Evolutionary conservation across 768 basidiomycete genomes (phyloP).

Genomic region (Russula virescens): DNA sequence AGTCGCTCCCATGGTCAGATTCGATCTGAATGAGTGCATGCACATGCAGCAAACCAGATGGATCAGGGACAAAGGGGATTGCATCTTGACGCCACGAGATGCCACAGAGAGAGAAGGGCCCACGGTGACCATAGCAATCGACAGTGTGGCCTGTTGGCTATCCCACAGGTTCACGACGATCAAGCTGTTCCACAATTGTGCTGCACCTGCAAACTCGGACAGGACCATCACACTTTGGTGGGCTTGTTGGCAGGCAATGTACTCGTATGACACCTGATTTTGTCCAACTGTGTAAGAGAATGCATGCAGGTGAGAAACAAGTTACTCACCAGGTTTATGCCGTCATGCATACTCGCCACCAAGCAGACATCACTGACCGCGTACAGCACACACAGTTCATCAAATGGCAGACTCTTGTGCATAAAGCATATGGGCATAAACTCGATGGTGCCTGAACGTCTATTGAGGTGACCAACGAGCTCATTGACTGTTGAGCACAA

Average conservation of each 20-base stretch:
- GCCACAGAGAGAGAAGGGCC: too few relatives aligned
- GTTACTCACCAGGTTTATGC: conserved; percentile 92
- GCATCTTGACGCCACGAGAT: too few relatives aligned
- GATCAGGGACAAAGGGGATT: too few relatives aligned
- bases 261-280: conserved; percentile 91
- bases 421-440: conserved; percentile 99
- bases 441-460: conserved; percentile 97
- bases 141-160: conserved; percentile 94
- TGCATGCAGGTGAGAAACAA: conserved; percentile 29
- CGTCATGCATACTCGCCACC: conserved; percentile 91
- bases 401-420: conserved; percentile 91
- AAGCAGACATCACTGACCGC: conserved; percentile 95
- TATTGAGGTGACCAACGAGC: conserved; percentile 96
- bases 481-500: conserved; percentile 94
- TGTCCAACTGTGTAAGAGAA: conserved; percentile 6
- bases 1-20: too few relatives aligned
- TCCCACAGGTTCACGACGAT: conserved; percentile 99
- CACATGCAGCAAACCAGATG: too few relatives aligned
- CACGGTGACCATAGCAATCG: too few relatives aligned
- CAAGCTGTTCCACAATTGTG: conserved; percentile 90
- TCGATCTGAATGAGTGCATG: too few relatives aligned
- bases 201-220: conserved; percentile 97
- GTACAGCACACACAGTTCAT: conserved; percentile 96
- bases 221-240: conserved; percentile 96
- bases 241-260: conserved; percentile 90